Percentiles rank a stretch among this genome's conserved stretches.
phyloP scores from a whole-genome alignment of 176 grass and related monocot species.

The Rhynchospora breviuscula region DNA sequence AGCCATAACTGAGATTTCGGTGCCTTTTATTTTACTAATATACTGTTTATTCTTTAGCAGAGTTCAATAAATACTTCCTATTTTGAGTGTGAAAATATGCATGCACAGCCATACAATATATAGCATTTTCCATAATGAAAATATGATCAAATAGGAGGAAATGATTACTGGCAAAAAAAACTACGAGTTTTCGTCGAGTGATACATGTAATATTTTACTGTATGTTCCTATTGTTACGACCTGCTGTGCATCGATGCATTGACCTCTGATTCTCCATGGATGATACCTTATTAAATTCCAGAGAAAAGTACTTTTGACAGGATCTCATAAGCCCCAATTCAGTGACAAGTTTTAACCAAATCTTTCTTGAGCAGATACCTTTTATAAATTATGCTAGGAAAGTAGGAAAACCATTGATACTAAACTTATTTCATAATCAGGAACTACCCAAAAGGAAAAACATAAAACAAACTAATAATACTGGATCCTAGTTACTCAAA shows the following conservation, averaged over 20 bases:
- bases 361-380: background rate
- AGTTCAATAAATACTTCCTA: background rate
- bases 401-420: background rate
- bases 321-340: background rate
- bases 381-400: background rate
- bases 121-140: background rate
- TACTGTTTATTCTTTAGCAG: background rate
- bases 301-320: background rate
- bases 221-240: background rate
- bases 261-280: background rate
- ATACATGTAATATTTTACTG: background rate
- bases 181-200: background rate
- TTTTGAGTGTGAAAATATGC: background rate
- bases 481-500: background rate
- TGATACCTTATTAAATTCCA: background rate
- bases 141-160: background rate
- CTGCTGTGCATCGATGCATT: background rate
- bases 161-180: background rate
- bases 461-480: background rate
- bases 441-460: background rate
- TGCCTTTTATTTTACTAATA: background rate
- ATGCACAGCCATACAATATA: background rate
- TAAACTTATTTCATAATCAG: background rate
- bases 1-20: background rate
- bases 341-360: background rate